Conservation (phyloP, 441 rosid genomes). For the Geranium incanum region DNA sequence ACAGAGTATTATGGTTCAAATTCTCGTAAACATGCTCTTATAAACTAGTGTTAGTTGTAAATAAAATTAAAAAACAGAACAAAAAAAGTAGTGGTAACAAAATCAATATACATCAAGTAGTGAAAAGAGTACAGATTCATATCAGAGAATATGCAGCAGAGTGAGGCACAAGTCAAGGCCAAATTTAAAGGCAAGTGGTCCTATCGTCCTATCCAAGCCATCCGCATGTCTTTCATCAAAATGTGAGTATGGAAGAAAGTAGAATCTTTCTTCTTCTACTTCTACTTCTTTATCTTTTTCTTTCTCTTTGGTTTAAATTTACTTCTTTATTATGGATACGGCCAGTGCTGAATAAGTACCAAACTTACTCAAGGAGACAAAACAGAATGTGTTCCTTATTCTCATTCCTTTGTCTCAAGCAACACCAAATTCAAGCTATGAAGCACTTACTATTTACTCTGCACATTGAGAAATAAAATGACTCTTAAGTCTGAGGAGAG, state of each 20-base stretch:
- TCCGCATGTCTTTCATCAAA: slow-evolving; percentile 33
- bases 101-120: slow-evolving; percentile 17
- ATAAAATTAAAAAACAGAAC: too few relatives aligned
- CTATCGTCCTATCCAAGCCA: slow-evolving; percentile 18
- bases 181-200: slow-evolving; percentile 11
- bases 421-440: neutral
- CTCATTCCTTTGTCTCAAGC: slow-evolving; percentile 49
- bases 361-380: slow-evolving; percentile 73
- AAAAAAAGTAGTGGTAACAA: slow-evolving; percentile 1
- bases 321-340: slow-evolving; percentile 24
- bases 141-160: slow-evolving; percentile 28
- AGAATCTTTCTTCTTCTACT: slow-evolving; percentile 24
- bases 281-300: neutral
- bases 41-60: too few relatives aligned
- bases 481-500: slow-evolving; percentile 17
- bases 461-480: too few relatives aligned
- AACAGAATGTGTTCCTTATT: slow-evolving; percentile 62
- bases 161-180: slow-evolving; percentile 2
- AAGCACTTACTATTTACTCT: too few relatives aligned
- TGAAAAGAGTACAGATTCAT: slow-evolving; percentile 27
- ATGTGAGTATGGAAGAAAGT: slow-evolving; percentile 41
- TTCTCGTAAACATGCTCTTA: too few relatives aligned
- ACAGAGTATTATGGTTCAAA: too few relatives aligned
- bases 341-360: slow-evolving; percentile 63
- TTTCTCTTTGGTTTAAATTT: slow-evolving; percentile 25